Conservation (phyloP, 1,284 basidiomycete genomes). For the Exsudoporus floridanus region DNA sequence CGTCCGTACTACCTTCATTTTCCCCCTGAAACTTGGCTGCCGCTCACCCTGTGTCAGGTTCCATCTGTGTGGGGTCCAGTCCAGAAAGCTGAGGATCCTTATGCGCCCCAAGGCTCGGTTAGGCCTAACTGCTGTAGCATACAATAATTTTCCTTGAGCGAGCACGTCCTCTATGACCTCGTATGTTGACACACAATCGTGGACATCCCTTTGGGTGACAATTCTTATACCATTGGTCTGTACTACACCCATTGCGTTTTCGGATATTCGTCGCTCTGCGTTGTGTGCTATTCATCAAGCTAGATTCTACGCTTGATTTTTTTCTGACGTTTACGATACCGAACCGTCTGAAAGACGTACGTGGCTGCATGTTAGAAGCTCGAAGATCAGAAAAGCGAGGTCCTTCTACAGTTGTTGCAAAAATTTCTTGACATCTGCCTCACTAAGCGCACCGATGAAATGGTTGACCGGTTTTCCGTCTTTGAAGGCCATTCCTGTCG, state of each 20-base stretch:
- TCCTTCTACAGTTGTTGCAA: constrained; percentile 40
- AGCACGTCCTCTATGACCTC: neutral
- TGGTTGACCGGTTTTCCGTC: constrained; percentile 53
- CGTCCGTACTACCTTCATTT: constrained; percentile 17
- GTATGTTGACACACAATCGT: neutral
- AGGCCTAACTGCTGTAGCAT: constrained; percentile 31
- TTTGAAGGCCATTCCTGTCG: constrained; percentile 71
- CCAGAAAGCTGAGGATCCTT: constrained; percentile 81
- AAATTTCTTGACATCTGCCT: constrained; percentile 49
- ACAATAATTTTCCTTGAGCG: constrained; percentile 22
- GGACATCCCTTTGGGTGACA: neutral
- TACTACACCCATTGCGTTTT: constrained; percentile 14
- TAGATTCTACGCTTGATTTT: constrained; percentile 4
- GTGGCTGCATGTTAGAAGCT: constrained; percentile 3
- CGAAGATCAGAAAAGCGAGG: constrained; percentile 16
- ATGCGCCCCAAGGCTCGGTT: constrained; percentile 51
- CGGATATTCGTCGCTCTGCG: constrained; percentile 18
- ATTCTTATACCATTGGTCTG: constrained; percentile 12
- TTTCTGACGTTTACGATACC: constrained; percentile 14
- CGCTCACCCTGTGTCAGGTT: constrained; percentile 48
- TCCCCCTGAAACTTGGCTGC: neutral
- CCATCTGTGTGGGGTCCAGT: constrained; percentile 91
- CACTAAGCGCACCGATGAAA: constrained; percentile 62
- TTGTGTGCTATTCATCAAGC: constrained; percentile 13
- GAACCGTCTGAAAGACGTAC: constrained; percentile 1